Base-by-base conservation (phyloP, 805 yeast genomes). In the Brettanomyces naardenensis region DNA sequence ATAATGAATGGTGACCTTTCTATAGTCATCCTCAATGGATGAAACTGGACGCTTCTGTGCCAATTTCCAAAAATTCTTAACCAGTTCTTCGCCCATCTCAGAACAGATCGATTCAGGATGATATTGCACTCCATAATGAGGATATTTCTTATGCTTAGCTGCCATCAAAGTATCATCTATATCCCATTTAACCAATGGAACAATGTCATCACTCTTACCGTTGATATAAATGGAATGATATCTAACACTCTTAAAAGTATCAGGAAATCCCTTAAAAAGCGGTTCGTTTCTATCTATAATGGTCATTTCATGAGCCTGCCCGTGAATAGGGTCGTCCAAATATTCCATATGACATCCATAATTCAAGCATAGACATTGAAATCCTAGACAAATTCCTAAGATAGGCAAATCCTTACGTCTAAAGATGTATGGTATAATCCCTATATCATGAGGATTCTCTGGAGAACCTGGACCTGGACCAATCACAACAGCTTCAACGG, bases 381-480 rank as follows among this genome's bases (percentile, higher is more conserved):
- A 85, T 0, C 99, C 99, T 19, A 92, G 64, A 53, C 99, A 92
- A 3, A 94, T 82, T 0, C 99, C 99, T 35, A 92, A 60, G 0
- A 88, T 71, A 0, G 97, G 97, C 1, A 78, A 51, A 0, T 51
- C 41, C n/a, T 51, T 51, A 5, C 54, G 49, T 23, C 61, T 49
- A 19, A 73, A 81, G 46, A 89, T 42, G 6, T 59, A 58, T 0
- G 78, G 73, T 13, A 89, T 74, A 9, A 87, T 69, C 0, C 95
- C 96, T 21, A 81, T 74, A 50, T 89, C 97, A 2, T 53, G 27
- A 4, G 69, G 51, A 48, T 64, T 62, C 1, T 61, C 58, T 0
- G 98, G 98, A 48, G 84, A 76, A 0, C 99, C 99, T 0, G 99
- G 99, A 0, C 99, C 99, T 0, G 99, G 99, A 0, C 98, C 98